phyloP scores from a whole-genome alignment of 129 eudicot genomes.

The Tagetes erecta region DNA sequence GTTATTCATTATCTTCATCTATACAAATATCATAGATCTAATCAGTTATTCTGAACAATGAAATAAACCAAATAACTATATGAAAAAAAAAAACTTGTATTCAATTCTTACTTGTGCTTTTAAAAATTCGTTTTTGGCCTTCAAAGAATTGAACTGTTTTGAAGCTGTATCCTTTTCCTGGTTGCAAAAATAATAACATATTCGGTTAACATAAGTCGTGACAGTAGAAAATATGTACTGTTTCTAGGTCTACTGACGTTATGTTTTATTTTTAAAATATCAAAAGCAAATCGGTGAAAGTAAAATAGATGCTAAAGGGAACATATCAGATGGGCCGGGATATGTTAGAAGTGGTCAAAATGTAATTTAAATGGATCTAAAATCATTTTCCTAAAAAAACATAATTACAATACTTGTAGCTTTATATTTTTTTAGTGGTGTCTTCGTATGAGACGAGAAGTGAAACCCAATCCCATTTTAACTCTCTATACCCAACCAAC shows the following conservation, averaged over 20 bases:
- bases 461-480: background rate
- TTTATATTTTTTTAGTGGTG: too few species aligned
- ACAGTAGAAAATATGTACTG: background rate
- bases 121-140: conserved; percentile 51
- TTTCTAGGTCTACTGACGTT: background rate
- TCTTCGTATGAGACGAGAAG: too few species aligned
- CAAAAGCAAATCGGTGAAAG: background rate
- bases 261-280: too few species aligned
- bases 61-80: background rate
- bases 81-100: too few species aligned
- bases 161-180: conserved; percentile 61
- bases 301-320: background rate
- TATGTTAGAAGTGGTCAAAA: background rate
- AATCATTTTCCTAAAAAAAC: background rate
- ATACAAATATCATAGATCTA: background rate
- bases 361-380: background rate
- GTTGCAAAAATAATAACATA: background rate
- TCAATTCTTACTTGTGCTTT: conserved; percentile 51
- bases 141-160: conserved; percentile 43
- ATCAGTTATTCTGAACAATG: background rate
- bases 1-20: conserved; percentile 40
- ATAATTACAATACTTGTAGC: background rate
- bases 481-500: background rate
- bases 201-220: background rate
- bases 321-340: background rate